These are phyloP conservation scores for Nemania serpens DNA, from an alignment of 2,329 filamentous ascomycete genomes.

Conservation along the genomic window DNA sequence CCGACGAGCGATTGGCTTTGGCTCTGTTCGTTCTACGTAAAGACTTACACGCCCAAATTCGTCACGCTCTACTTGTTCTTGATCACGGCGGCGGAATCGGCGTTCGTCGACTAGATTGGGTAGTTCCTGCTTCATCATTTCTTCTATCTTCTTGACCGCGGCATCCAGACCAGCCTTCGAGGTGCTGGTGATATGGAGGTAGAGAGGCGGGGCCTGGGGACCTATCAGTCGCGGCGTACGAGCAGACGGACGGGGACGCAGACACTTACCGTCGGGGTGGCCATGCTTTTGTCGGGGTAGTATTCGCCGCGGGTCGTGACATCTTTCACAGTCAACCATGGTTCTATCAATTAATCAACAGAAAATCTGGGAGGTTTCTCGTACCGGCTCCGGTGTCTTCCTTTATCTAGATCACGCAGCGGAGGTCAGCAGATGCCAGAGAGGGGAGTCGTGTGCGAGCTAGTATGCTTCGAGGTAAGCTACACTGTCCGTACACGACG, in stretches of 20 bases:
- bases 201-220: conserved; percentile 82
- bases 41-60: conserved; percentile 82
- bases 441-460: conserved; percentile 65
- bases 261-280: conserved; percentile 79
- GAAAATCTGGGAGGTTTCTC: conserved; percentile 62
- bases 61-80: conserved; percentile 82
- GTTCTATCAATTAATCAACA: conserved; percentile 53
- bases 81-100: conserved; percentile 83
- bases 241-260: background rate
- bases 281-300: conserved; percentile 97
- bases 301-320: conserved; percentile 97
- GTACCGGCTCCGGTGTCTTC: conserved; percentile 99
- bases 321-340: conserved; percentile 77
- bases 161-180: conserved; percentile 89
- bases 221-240: conserved; percentile 19
- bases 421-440: conserved; percentile 94
- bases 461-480: conserved; percentile 72
- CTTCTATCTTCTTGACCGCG: conserved; percentile 86
- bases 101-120: conserved; percentile 95
- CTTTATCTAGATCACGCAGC: conserved; percentile 95
- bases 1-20: background rate
- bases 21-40: background rate
- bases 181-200: conserved; percentile 93
- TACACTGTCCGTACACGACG: conserved; percentile 64
- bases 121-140: conserved; percentile 94